Evolutionary conservation across 2,329 filamentous ascomycete species (phyloP), one percentile per base, ranked within the genome.

Genomic region (Arthrobotrys conoides): DNA sequence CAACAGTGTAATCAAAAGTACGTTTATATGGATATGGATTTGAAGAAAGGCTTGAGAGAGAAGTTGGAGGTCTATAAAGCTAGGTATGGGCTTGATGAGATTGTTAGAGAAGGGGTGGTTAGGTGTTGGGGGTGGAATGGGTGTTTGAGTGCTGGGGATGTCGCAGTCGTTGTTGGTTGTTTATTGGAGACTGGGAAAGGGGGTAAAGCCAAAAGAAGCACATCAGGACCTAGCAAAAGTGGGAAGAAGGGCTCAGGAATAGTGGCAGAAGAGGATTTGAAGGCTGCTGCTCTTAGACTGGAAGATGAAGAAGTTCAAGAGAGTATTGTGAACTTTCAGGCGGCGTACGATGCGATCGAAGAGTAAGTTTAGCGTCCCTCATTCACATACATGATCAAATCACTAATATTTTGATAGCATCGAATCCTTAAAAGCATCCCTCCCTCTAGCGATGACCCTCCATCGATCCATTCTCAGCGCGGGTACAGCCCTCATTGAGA

Each of bases 111-210:
- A 3, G 95, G 96, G 0, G 99, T 98, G 83, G 95, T 98, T 18
- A 89, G 94, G 75, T 97, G 93, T 83, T 99, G 96, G 96, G 96
- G 96, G 10, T 99, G 94, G 94, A 92, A 94, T 83, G 95, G 94
- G 0, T 97, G 95, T 63, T 87, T 98, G 27, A 96, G 93, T 79
- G 96, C 96, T 5, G 92, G 95, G 61, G 96, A 99, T 83, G 93
- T 97, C 0, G 93, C 93, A n/a, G 93, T 97, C 16, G 91, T 98
- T 33, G 89, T 98, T 20, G 94, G 94, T 66, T 94, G 95, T 16
- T 91, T 99, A 59, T 89, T 99, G 0, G 96, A 99, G 85, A 94
- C 98, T 30, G 95, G 96, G 30, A 92, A 88, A 44, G n/a, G 30
- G 63, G 77, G 59, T 82, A 84, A 44, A 82, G 79, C 48, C 82